Evolutionary conservation across 2,329 filamentous ascomycete species (phyloP).

Genomic region (Pestalotiopsis sp.): DNA sequence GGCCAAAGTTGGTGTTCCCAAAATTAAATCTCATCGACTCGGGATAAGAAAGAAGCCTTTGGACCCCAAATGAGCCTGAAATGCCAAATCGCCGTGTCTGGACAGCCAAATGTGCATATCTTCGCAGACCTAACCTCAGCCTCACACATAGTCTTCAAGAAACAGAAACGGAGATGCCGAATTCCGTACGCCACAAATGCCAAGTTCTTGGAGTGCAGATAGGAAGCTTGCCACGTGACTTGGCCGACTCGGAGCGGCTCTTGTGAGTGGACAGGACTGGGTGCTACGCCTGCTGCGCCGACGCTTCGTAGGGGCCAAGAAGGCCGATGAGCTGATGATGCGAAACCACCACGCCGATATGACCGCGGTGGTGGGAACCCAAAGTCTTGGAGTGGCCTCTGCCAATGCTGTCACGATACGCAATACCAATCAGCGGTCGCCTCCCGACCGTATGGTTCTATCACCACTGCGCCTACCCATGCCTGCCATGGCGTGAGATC

Average conservation of each 20-base stretch:
- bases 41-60: not conserved
- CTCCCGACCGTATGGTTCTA: not conserved
- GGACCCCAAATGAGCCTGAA: not conserved
- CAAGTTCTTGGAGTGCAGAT: not conserved
- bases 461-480: not conserved
- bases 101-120: too few relatives aligned
- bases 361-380: conserved; percentile 1
- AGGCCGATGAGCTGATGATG: conserved; percentile 9
- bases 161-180: not conserved
- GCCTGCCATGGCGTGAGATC: conserved; percentile 8
- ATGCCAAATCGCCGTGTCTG: too few relatives aligned
- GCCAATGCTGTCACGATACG: conserved; percentile 5
- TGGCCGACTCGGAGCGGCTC: not conserved
- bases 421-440: conserved; percentile 11
- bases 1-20: not conserved
- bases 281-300: not conserved
- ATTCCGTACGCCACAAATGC: not conserved
- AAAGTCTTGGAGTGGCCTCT: conserved; percentile 8
- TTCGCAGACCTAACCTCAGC: not conserved
- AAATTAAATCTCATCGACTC: not conserved
- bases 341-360: not conserved
- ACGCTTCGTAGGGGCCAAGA: conserved; percentile 1
- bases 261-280: conserved; percentile 3
- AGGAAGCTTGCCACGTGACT: conserved; percentile 8
- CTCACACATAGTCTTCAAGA: not conserved